Evolutionary conservation across 2,329 filamentous ascomycete species (phyloP).

Genomic region (Aspergillus melleus): DNA sequence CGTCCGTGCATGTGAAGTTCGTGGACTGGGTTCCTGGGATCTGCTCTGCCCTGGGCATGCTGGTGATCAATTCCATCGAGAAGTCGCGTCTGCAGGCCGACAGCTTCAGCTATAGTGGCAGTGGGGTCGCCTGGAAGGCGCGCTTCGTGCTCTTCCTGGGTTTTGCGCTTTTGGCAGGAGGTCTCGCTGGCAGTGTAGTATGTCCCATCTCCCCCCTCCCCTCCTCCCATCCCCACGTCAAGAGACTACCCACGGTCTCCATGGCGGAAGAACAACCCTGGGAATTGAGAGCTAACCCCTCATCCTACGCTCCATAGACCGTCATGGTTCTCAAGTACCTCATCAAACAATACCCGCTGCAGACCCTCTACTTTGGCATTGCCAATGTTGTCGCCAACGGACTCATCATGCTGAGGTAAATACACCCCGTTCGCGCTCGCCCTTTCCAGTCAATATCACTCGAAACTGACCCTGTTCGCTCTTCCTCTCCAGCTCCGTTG

Average conservation of each 20-base stretch:
- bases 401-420: conserved; percentile 66
- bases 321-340: conserved; percentile 69
- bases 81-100: conserved; percentile 65
- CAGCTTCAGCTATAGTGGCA: conserved; percentile 64
- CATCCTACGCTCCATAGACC: conserved; percentile 40
- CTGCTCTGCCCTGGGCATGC: conserved; percentile 68
- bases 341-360: conserved; percentile 58
- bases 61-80: conserved; percentile 72
- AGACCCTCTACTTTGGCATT: conserved; percentile 66
- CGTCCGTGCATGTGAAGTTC: conserved; percentile 65
- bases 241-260: conserved; percentile 10
- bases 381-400: conserved; percentile 66
- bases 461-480: conserved; percentile 15
- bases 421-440: conserved; percentile 10
- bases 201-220: conserved; percentile 23
- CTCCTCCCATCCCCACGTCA: background rate
- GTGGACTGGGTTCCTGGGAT: conserved; percentile 72
- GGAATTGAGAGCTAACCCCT: background rate
- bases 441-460: background rate
- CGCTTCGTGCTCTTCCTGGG: conserved; percentile 67
- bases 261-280: background rate
- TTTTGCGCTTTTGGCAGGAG: conserved; percentile 68
- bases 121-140: conserved; percentile 70
- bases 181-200: conserved; percentile 64
- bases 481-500: conserved; percentile 52